Evolutionary conservation across 2,329 filamentous ascomycete genomes (phyloP), one percentile per base, ranked within the genome.

Genomic region (Paramyrothecium roridum): DNA sequence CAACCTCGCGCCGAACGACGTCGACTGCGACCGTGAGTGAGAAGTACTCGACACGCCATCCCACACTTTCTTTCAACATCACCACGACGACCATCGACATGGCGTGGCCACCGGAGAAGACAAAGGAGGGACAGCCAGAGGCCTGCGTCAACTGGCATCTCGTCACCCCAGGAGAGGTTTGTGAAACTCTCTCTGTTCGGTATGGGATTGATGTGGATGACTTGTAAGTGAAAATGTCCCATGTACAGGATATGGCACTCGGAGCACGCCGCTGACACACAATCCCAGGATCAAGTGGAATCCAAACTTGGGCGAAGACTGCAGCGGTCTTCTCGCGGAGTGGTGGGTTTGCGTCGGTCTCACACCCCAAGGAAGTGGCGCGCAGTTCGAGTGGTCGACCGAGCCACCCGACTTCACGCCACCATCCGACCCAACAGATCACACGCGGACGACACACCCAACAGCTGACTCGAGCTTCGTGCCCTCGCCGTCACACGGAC

Each of bases 381-480:
- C 54, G 34, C 8, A 52, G 23, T 26, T 58, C 30, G 50, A 55
- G 13, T 57, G 53, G 53, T 16, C 43, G 30, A 55, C 52, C 26
- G 34, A 49, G 50, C 34, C 56, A n/a, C 51, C 48, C 43, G 30
- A 52, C 43, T 52, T 58, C 54, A 48, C 48, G 17, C 22, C 40
- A n/a, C 50, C 56, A 30, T 22, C 45, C 16, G 26, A 52, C 2
- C 52, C 48, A 4, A 54, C 55, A 7, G 21, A 52, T 12, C 47
- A 52, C 22, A 30, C 26, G 20, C 43, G 23, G 3, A 47, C 47
- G 21, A 37, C 37, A 26, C 33, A 45, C 10, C 52, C 52, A 10
- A 40, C 54, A 3, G 47, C 40, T 13, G 52, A 56, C 49, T 50
- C 52, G 20, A 57, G 33, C 52, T 60, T 56, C 47, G 49, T 33